phyloP scores from a whole-genome alignment of 768 basidiomycete genomes.

The Lentinus brumalis region DNA sequence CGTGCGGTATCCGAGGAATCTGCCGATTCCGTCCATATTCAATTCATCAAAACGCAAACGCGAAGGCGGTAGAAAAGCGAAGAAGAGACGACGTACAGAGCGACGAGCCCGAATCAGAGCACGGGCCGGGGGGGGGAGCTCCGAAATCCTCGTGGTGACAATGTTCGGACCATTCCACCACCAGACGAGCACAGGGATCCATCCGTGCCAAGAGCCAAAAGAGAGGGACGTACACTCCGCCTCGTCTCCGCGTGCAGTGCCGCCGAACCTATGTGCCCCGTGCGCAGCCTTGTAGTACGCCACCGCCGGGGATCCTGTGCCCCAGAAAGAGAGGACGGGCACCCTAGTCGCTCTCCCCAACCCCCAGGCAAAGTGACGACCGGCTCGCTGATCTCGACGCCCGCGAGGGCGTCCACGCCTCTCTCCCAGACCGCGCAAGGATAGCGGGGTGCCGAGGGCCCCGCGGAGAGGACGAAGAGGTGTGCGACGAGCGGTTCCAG shows the following conservation, averaged over 20 bases:
- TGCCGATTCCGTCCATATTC: no score
- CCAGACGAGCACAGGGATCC: not conserved
- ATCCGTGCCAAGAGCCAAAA: no score
- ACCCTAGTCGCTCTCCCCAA: conserved; percentile 43
- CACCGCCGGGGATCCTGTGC: conserved; percentile 23
- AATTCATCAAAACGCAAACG: no score
- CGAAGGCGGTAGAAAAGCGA: not conserved
- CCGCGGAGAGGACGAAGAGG: conserved; percentile 43
- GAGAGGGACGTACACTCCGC: conserved; percentile 26
- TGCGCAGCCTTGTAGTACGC: conserved; percentile 43
- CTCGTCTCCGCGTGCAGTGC: conserved; percentile 41
- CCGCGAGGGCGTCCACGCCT: conserved; percentile 33
- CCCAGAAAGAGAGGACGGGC: not conserved
- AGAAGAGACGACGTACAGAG: conserved; percentile 38
- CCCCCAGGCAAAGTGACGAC: conserved; percentile 39
- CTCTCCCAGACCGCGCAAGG: conserved; percentile 56
- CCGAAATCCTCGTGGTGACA: conserved; percentile 51
- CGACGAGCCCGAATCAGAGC: conserved; percentile 41
- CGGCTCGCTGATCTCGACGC: conserved; percentile 28
- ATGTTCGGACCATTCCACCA: conserved; percentile 38
- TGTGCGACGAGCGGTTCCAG: conserved; percentile 26
- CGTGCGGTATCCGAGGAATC: conserved; percentile 27
- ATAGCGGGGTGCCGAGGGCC: conserved; percentile 51
- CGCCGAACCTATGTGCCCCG: conserved; percentile 51
- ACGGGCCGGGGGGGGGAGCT: conserved; percentile 49